phyloP scores from a whole-genome alignment of 768 basidiomycete species.

The Boletus coccyginus region DNA sequence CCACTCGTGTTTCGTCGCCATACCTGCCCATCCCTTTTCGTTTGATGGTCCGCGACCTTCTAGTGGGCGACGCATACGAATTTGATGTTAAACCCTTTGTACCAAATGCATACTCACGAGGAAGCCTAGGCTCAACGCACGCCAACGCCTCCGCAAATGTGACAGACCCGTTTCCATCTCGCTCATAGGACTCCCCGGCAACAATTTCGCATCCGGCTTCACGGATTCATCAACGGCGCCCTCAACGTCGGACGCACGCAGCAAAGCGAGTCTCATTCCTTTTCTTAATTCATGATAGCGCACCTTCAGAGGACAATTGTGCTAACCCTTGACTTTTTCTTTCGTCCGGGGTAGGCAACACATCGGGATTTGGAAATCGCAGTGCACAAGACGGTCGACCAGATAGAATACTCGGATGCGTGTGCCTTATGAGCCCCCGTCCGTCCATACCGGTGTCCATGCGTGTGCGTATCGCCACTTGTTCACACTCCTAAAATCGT shows the following conservation, averaged over 20 bases:
- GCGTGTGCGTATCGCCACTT: background rate
- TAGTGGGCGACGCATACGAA: background rate
- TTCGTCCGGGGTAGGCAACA: background rate
- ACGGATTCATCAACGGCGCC: background rate
- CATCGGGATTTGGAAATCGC: slow-evolving; percentile 11
- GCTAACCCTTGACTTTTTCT: background rate
- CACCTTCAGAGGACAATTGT: background rate
- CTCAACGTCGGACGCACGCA: background rate
- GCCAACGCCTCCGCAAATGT: slow-evolving; percentile 37
- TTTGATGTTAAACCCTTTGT: background rate
- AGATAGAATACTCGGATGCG: background rate
- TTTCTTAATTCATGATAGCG: background rate
- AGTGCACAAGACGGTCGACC: slow-evolving; percentile 6
- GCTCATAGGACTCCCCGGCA: slow-evolving; percentile 35
- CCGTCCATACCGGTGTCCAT: background rate
- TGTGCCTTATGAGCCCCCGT: background rate
- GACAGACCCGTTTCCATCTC: slow-evolving; percentile 42
- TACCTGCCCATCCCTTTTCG: background rate
- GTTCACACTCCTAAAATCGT: background rate
- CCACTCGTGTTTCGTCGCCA: background rate
- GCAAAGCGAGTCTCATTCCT: slow-evolving; percentile 1
- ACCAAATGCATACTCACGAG: background rate
- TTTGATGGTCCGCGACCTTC: background rate
- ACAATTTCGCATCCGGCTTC: slow-evolving; percentile 3
- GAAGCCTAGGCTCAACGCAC: slow-evolving; percentile 42